Evolutionary conservation across 2,329 filamentous ascomycete genomes (phyloP).

Genomic region (Ascochyta koolunga): DNA sequence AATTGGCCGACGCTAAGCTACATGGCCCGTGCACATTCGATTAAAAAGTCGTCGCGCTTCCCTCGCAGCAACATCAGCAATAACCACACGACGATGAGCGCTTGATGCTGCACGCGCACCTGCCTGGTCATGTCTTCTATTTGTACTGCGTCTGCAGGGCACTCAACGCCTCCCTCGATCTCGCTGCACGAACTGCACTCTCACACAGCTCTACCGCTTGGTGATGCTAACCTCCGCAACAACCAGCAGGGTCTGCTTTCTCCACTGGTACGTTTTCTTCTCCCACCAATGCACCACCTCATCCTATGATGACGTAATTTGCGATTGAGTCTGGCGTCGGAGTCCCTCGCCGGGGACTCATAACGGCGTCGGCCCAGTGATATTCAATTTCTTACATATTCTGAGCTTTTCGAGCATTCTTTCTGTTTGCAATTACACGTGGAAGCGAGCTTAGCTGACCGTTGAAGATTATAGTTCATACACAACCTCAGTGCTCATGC

Average conservation of each 20-base stretch:
- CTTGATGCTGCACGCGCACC: too few species aligned
- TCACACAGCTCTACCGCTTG: neutral
- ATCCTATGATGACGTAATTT: constrained; percentile 95
- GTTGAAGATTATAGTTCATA: constrained; percentile 3
- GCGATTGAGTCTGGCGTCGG: constrained; percentile 91
- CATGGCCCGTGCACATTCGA: neutral
- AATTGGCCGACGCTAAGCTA: too few species aligned
- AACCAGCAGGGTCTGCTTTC: constrained; percentile 7
- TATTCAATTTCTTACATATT: constrained; percentile 99
- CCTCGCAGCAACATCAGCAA: constrained; percentile 1
- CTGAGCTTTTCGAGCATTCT: constrained; percentile 63
- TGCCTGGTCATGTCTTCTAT: neutral
- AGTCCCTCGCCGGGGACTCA: constrained; percentile 89
- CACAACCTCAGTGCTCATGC: neutral
- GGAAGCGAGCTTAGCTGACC: constrained; percentile 20
- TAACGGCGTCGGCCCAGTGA: constrained; percentile 78
- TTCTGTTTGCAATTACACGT: neutral
- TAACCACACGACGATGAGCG: neutral
- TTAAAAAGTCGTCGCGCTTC: constrained; percentile 10
- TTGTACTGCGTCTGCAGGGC: neutral
- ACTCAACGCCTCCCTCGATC: neutral
- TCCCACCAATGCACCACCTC: constrained; percentile 7
- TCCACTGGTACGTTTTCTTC: constrained; percentile 31
- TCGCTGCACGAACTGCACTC: neutral
- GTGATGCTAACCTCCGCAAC: constrained; percentile 14